Evolutionary conservation across 2,329 filamentous ascomycete species (phyloP).

Genomic region (Kalaharituber pfeilii): DNA sequence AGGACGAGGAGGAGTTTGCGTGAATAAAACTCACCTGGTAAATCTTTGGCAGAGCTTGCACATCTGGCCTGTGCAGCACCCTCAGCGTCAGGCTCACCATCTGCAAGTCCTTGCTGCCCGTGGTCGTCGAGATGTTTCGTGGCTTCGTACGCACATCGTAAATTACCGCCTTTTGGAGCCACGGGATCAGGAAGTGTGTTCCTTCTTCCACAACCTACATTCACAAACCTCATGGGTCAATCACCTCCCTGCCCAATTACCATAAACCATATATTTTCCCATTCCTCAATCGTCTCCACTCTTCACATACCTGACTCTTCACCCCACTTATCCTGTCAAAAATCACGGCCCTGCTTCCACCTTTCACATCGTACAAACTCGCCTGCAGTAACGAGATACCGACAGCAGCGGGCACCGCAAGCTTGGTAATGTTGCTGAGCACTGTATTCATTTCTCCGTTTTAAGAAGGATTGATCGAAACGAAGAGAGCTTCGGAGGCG

Average conservation of each 20-base stretch:
- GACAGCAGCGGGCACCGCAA: slow-evolving; percentile 55
- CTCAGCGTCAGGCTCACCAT: slow-evolving; percentile 98
- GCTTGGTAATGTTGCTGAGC: slow-evolving; percentile 46
- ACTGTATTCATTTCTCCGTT: slow-evolving; percentile 32
- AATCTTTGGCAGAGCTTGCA: slow-evolving; percentile 84
- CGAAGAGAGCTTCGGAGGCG: no score
- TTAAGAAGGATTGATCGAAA: no score
- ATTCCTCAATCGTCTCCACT: no score
- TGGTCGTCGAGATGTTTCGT: slow-evolving; percentile 91
- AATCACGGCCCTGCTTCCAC: slow-evolving; percentile 87
- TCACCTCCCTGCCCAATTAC: not conserved
- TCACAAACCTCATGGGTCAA: not conserved
- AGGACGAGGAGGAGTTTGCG: not conserved
- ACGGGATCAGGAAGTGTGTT: slow-evolving; percentile 89
- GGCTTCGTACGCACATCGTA: slow-evolving; percentile 97
- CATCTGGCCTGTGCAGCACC: slow-evolving; percentile 86
- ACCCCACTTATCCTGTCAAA: slow-evolving; percentile 89
- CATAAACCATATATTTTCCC: not conserved
- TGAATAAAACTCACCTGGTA: slow-evolving; percentile 56
- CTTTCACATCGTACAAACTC: slow-evolving; percentile 92
- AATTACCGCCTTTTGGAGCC: slow-evolving; percentile 84
- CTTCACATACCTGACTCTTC: slow-evolving; percentile 45
- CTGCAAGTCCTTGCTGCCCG: slow-evolving; percentile 95
- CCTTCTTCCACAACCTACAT: slow-evolving; percentile 67
- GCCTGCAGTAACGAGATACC: slow-evolving; percentile 52